Conservation (phyloP, 2,329 filamentous ascomycete species). For the Ascochyta clinopodiicola region DNA sequence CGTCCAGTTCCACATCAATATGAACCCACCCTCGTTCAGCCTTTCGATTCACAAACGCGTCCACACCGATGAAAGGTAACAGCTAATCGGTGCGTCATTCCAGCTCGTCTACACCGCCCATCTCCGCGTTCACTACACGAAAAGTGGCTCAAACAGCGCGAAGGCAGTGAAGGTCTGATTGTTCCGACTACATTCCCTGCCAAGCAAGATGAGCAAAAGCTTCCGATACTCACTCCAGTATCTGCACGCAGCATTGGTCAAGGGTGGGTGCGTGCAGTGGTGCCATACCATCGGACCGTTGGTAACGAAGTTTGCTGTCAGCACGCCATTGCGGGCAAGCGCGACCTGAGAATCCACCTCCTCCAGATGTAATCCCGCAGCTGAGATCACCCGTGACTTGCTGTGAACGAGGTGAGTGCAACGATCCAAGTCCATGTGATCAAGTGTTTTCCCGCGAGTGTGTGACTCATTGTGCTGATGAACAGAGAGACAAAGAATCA, state of each 20-base stretch:
- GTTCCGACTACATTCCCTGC: not conserved
- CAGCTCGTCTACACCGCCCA: not conserved
- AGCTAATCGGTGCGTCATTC: not conserved
- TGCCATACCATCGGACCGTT: not conserved
- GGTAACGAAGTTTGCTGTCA: not conserved
- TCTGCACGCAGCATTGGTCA: constrained; percentile 3
- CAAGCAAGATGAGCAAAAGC: not conserved
- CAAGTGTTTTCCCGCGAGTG: constrained; percentile 1
- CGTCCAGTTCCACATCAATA: not conserved
- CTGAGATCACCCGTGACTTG: not conserved
- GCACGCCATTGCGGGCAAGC: constrained; percentile 11
- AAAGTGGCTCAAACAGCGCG: not conserved
- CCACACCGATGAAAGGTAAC: not conserved
- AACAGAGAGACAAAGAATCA: not conserved
- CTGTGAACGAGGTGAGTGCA: not conserved
- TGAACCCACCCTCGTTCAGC: not conserved
- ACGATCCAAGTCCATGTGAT: not conserved
- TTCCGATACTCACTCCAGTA: not conserved
- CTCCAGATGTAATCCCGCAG: constrained; percentile 1
- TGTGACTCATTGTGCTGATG: not conserved
- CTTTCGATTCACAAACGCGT: not conserved
- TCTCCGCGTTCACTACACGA: not conserved
- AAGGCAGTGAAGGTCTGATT: not conserved
- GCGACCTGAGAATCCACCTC: constrained; percentile 3
- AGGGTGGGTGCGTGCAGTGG: not conserved